Conservation (phyloP, 2,329 filamentous ascomycete species). For the Aspergillus sp. region DNA sequence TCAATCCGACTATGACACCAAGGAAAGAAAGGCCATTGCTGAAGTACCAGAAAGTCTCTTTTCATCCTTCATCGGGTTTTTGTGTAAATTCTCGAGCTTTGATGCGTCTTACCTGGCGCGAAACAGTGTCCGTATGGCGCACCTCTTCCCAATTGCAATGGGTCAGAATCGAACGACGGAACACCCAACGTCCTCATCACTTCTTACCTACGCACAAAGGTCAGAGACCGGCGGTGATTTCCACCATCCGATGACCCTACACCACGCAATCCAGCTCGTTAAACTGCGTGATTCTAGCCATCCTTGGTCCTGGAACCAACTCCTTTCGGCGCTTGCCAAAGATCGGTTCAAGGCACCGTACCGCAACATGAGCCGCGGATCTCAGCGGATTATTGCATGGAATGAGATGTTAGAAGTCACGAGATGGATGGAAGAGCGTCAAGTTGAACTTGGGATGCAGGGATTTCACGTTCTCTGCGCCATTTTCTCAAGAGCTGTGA, state of each 20-base stretch:
- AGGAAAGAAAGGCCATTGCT: slow-evolving; percentile 15
- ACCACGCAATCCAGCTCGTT: slow-evolving; percentile 32
- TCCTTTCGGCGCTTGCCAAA: slow-evolving; percentile 25
- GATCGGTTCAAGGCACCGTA: slow-evolving; percentile 14
- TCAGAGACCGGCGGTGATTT: slow-evolving; percentile 5
- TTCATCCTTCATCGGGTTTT: slow-evolving; percentile 37
- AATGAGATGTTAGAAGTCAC: slow-evolving; percentile 26
- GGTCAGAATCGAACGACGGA: slow-evolving; percentile 3
- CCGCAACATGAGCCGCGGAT: slow-evolving; percentile 13
- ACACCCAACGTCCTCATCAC: slow-evolving; percentile 6
- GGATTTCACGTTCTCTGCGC: slow-evolving; percentile 30
- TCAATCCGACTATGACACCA: slow-evolving; percentile 7
- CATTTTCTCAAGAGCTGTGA: slow-evolving; percentile 28
- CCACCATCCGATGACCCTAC: slow-evolving; percentile 21
- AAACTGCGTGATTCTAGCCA: slow-evolving; percentile 20
- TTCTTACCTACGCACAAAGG: slow-evolving; percentile 13
- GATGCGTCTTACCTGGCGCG: slow-evolving; percentile 6
- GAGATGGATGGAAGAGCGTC: slow-evolving; percentile 26
- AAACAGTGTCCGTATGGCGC: slow-evolving; percentile 11
- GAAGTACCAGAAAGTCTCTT: slow-evolving; percentile 32
- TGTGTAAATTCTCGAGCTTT: slow-evolving; percentile 27
- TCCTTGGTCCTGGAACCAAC: slow-evolving; percentile 28
- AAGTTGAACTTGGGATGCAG: slow-evolving; percentile 23
- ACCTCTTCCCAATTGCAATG: slow-evolving; percentile 24
- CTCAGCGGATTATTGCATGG: slow-evolving; percentile 32